Conservation (phyloP, 1,284 basidiomycete genomes). For the Boletus semigastroideus region DNA sequence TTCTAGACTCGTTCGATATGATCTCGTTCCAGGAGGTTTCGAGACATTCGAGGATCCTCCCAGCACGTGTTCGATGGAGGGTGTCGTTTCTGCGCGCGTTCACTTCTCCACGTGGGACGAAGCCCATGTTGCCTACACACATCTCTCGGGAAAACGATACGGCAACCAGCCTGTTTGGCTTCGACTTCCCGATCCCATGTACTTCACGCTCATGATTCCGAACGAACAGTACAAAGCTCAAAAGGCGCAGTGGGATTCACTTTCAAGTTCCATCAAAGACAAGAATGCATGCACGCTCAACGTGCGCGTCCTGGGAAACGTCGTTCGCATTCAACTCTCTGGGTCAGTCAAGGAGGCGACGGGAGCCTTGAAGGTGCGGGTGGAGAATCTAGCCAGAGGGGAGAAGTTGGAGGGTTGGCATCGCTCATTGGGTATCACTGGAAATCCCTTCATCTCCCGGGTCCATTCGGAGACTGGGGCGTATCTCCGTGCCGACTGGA, state of each 20-base stretch:
- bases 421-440: constrained; percentile 33
- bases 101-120: constrained; percentile 49
- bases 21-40: constrained; percentile 22
- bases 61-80: constrained; percentile 17
- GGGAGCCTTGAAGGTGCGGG: constrained; percentile 57
- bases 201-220: constrained; percentile 48
- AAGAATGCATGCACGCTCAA: constrained; percentile 29
- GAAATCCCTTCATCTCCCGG: constrained; percentile 36
- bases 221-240: constrained; percentile 51
- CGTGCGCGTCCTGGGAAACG: constrained; percentile 18
- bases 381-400: constrained; percentile 52
- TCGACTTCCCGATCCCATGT: constrained; percentile 43
- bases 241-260: constrained; percentile 44
- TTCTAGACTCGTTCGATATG: constrained; percentile 11
- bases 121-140: constrained; percentile 39
- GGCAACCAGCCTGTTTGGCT: constrained; percentile 35
- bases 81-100: constrained; percentile 36
- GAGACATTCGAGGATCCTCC: constrained; percentile 24
- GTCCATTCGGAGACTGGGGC: constrained; percentile 39
- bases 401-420: constrained; percentile 52
- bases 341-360: constrained; percentile 46
- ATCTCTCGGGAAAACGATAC: constrained; percentile 30
- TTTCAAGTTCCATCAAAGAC: constrained; percentile 37
- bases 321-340: constrained; percentile 28
- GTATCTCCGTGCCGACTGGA: constrained; percentile 44